A percentile compares a stretch with the other conserved stretches of the same genome.
phyloP scores from a whole-genome alignment of 768 basidiomycete genomes.

The Daedalea quercina region DNA sequence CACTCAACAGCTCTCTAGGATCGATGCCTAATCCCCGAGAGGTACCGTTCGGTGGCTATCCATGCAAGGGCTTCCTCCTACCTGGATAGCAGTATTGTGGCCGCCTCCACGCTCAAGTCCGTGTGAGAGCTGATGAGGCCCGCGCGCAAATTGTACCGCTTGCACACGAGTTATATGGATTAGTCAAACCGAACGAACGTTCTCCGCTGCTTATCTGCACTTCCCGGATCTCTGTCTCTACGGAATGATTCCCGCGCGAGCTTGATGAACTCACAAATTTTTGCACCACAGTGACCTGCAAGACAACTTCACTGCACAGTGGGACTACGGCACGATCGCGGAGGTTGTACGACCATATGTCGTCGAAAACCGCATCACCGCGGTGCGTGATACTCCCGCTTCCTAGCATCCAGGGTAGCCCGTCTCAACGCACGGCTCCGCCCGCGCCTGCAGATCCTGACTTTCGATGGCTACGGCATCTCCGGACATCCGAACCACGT shows the following conservation, averaged over 20 bases:
- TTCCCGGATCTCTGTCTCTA: neutral
- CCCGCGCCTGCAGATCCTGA: constrained; percentile 55
- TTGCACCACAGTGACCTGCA: constrained; percentile 44
- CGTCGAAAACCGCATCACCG: constrained; percentile 49
- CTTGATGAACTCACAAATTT: neutral
- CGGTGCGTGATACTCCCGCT: constrained; percentile 43
- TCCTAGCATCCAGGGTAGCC: neutral
- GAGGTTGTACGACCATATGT: constrained; percentile 54
- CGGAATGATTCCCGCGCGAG: neutral
- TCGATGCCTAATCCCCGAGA: too few species aligned
- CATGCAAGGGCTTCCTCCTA: too few species aligned
- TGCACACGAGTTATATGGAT: too few species aligned
- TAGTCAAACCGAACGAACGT: neutral
- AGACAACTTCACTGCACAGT: constrained; percentile 63
- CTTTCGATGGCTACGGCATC: constrained; percentile 73
- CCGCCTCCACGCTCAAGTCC: too few species aligned
- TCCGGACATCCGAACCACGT: constrained; percentile 87
- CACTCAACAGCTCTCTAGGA: too few species aligned
- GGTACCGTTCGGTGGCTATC: too few species aligned
- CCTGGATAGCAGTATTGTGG: too few species aligned
- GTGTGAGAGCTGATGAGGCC: too few species aligned
- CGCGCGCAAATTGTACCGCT: too few species aligned
- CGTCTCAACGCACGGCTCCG: neutral
- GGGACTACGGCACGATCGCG: constrained; percentile 59
- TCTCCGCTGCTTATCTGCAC: neutral